phyloP scores from a whole-genome alignment of 768 basidiomycete genomes.

The Chalciporus chontae region DNA sequence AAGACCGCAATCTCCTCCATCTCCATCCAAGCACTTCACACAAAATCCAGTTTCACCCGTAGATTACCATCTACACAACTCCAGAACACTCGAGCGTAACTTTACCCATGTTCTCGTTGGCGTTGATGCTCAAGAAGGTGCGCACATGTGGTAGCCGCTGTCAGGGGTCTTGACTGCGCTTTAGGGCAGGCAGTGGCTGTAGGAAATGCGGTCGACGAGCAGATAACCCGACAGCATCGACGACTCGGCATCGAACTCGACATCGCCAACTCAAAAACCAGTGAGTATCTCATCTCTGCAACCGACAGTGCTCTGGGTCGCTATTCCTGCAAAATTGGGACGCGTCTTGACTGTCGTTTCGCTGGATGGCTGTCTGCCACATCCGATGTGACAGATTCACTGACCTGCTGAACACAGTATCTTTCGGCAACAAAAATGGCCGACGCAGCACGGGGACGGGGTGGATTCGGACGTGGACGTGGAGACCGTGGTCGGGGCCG shows the following conservation, averaged over 20 bases:
- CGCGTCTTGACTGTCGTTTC: background rate
- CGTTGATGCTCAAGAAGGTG: conserved; percentile 17
- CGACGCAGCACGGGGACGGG: conserved; percentile 90
- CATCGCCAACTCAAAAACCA: conserved; percentile 29
- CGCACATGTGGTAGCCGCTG: background rate
- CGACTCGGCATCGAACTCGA: too few relatives aligned
- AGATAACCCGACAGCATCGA: conserved; percentile 13
- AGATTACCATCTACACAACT: background rate
- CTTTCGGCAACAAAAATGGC: conserved; percentile 52
- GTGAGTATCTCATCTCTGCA: conserved; percentile 31
- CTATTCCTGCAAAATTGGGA: background rate
- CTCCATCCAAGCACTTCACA: background rate
- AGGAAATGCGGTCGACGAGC: background rate
- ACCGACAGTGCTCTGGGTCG: background rate
- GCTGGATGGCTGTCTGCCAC: conserved; percentile 48
- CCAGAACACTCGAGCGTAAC: too few relatives aligned
- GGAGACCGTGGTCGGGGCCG: conserved; percentile 64
- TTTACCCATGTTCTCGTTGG: background rate
- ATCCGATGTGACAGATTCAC: conserved; percentile 40
- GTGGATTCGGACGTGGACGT: conserved; percentile 85
- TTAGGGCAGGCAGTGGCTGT: conserved; percentile 28
- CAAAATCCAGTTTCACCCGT: background rate
- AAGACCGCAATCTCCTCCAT: conserved; percentile 7
- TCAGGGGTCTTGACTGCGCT: conserved; percentile 17
- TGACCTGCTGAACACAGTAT: conserved; percentile 28